Evolutionary conservation across 345 rosid genomes (phyloP).

Genomic region (Anastatica hierochuntica): DNA sequence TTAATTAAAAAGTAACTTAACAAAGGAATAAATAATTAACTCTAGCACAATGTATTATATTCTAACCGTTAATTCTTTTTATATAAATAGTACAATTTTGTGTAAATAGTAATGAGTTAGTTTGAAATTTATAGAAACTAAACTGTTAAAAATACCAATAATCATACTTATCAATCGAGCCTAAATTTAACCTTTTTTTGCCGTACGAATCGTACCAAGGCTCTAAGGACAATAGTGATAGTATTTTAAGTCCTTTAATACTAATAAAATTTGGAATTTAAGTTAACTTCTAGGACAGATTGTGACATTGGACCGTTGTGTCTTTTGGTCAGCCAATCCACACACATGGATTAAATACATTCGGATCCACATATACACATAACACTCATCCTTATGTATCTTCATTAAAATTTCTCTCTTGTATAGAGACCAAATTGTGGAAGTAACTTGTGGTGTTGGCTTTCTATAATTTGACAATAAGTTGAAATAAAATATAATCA

Average conservation of each 20-base stretch:
- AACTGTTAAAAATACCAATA: no score
- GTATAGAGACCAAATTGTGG: no score
- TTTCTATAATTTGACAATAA: constrained; percentile 16
- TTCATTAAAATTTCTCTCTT: constrained; percentile 11
- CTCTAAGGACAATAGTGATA: neutral
- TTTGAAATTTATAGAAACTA: no score
- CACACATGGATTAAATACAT: constrained; percentile 9
- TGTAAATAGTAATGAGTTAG: neutral
- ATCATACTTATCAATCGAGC: constrained; percentile 3
- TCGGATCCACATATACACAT: constrained; percentile 13
- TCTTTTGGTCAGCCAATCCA: constrained; percentile 20
- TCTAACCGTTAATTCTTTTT: no score
- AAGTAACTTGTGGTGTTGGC: constrained; percentile 16
- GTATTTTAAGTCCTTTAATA: neutral
- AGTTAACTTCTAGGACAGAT: constrained; percentile 6
- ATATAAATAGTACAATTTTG: no score
- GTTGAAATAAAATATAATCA: neutral
- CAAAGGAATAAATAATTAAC: no score
- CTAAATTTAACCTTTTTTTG: constrained; percentile 3
- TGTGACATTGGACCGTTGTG: constrained; percentile 24
- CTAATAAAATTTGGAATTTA: constrained; percentile 4
- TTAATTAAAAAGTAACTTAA: no score
- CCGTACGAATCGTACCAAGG: constrained; percentile 19
- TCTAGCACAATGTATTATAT: no score
- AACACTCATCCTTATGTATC: constrained; percentile 1